phyloP scores from a whole-genome alignment of 2,329 filamentous ascomycete genomes.

The Aspergillus ibericus region DNA sequence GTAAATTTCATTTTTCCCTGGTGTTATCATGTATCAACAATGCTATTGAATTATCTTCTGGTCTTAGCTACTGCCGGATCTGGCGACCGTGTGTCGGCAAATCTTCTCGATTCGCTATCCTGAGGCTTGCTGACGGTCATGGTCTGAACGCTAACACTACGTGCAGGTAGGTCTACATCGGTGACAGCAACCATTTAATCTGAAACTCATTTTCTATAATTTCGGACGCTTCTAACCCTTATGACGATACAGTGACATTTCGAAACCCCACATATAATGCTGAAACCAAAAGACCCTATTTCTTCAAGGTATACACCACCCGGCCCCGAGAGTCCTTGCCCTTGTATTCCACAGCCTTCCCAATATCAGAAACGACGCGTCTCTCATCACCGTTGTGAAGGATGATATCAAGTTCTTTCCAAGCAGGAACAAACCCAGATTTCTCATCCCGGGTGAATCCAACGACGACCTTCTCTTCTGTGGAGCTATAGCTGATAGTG shows the following conservation, averaged over 20 bases:
- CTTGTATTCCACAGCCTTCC: conserved; percentile 30
- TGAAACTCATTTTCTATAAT: neutral
- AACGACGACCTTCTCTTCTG: conserved; percentile 47
- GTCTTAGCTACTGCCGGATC: neutral
- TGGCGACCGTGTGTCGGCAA: neutral
- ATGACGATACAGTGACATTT: neutral
- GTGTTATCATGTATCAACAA: conserved; percentile 24
- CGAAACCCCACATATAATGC: neutral
- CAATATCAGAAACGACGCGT: conserved; percentile 36
- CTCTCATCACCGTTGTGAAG: conserved; percentile 53
- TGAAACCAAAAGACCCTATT: conserved; percentile 3
- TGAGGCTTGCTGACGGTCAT: neutral
- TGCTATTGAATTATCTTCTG: conserved; percentile 1
- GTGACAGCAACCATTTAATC: neutral
- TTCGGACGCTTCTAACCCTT: neutral
- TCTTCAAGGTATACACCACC: conserved; percentile 32
- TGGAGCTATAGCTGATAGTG: conserved; percentile 47
- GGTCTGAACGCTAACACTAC: neutral
- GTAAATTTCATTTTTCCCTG: conserved; percentile 23
- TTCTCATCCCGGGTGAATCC: conserved; percentile 41
- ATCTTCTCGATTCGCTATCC: neutral
- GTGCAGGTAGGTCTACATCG: neutral
- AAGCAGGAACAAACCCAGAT: conserved; percentile 49
- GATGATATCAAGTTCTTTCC: conserved; percentile 53
- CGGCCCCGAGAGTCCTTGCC: conserved; percentile 29